phyloP scores from a whole-genome alignment of 345 rosid species.

The Lepidium aucheri region DNA sequence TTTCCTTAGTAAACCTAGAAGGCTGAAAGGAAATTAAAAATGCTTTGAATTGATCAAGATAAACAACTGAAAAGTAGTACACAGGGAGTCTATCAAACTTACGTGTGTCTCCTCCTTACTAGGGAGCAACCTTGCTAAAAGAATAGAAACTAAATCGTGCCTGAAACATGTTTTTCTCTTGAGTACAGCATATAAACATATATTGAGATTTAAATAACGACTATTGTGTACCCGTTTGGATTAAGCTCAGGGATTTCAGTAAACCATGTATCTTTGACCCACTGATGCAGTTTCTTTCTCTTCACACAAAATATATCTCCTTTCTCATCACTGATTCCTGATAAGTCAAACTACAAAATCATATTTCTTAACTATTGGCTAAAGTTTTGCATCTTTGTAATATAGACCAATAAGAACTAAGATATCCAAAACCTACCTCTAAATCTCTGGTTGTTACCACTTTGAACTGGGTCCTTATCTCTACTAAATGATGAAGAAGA shows the following conservation, averaged over 20 bases:
- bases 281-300: slow-evolving; percentile 47
- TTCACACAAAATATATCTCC: slow-evolving; percentile 40
- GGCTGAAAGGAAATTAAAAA: slow-evolving; percentile 25
- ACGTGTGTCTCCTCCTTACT: slow-evolving; percentile 36
- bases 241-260: slow-evolving; percentile 39
- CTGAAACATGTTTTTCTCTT: slow-evolving; percentile 31
- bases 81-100: slow-evolving; percentile 23
- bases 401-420: neutral
- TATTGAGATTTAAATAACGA: neutral
- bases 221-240: slow-evolving; percentile 37
- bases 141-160: slow-evolving; percentile 45
- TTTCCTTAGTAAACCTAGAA: slow-evolving; percentile 22
- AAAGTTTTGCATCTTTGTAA: neutral
- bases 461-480: slow-evolving; percentile 14
- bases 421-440: slow-evolving; percentile 12
- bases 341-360: slow-evolving; percentile 11
- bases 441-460: slow-evolving; percentile 11
- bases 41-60: slow-evolving; percentile 16
- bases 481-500: slow-evolving; percentile 20
- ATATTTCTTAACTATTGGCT: neutral
- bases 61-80: neutral
- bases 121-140: slow-evolving; percentile 47
- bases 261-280: slow-evolving; percentile 41
- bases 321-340: slow-evolving; percentile 34
- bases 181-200: slow-evolving; percentile 22